Conservation (phyloP, 768 basidiomycete genomes). For the Trametes villosa region DNA sequence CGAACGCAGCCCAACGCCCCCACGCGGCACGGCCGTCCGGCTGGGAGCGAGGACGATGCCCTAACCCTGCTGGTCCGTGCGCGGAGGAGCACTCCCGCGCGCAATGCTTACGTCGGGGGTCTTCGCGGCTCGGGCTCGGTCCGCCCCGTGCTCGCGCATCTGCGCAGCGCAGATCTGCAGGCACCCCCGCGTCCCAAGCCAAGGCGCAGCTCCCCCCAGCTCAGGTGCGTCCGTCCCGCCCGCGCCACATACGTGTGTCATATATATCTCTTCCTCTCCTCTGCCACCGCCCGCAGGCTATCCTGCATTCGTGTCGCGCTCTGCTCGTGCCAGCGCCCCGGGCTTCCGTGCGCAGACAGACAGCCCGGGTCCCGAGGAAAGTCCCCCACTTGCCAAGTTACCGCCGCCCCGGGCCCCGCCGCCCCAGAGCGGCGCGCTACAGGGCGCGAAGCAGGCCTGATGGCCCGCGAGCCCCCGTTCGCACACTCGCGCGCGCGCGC, state of each 20-base stretch:
- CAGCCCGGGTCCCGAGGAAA: too few species aligned
- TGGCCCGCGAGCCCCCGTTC: not conserved
- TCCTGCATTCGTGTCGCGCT: too few species aligned
- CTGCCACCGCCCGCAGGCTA: too few species aligned
- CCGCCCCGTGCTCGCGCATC: too few species aligned
- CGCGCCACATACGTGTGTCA: not conserved
- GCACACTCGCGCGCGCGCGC: not conserved
- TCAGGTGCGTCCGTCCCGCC: slow-evolving; percentile 3
- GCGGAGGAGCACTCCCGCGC: slow-evolving; percentile 8
- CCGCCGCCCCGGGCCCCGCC: slow-evolving; percentile 2
- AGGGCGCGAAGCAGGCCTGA: slow-evolving; percentile 9
- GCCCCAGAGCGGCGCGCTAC: too few species aligned
- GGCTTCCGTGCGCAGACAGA: not conserved
- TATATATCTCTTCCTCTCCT: not conserved
- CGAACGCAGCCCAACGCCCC: not conserved
- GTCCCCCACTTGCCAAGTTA: not conserved
- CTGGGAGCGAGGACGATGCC: not conserved
- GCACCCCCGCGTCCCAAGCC: not conserved
- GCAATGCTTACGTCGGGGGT: slow-evolving; percentile 20
- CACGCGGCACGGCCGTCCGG: not conserved
- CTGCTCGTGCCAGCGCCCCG: not conserved
- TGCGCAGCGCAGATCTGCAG: slow-evolving; percentile 17
- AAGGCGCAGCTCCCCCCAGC: not conserved
- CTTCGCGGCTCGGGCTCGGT: slow-evolving; percentile 14
- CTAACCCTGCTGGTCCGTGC: slow-evolving; percentile 20